Percentiles rank a stretch among this genome's conserved stretches.
Conservation (phyloP, 768 basidiomycete species). For the Naganishia onofrii region DNA sequence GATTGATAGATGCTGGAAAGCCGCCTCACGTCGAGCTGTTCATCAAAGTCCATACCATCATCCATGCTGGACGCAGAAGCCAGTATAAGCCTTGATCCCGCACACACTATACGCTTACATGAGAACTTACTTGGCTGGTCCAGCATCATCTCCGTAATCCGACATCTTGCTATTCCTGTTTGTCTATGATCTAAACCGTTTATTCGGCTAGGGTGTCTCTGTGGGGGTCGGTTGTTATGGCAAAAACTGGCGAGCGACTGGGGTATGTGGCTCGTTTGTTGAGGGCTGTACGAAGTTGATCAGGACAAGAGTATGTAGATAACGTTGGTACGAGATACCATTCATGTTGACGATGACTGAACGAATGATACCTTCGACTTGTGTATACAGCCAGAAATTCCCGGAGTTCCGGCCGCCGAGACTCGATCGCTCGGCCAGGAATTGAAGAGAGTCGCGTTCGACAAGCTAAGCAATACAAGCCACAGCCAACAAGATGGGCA, state of each 20-base stretch:
- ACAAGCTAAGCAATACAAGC: no score
- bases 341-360: background rate
- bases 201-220: background rate
- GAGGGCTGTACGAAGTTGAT: background rate
- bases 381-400: conserved; percentile 21
- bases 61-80: background rate
- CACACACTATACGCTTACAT: background rate
- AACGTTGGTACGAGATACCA: background rate
- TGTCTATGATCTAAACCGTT: background rate
- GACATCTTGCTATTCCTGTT: conserved; percentile 4
- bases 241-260: background rate
- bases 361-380: conserved; percentile 4
- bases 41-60: conserved; percentile 18
- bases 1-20: background rate
- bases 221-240: background rate
- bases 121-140: conserved; percentile 14
- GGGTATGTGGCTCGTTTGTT: background rate
- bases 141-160: conserved; percentile 24
- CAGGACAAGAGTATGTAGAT: background rate
- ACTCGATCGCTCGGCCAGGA: background rate
- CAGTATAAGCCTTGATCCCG: background rate
- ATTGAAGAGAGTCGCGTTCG: background rate
- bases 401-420: background rate
- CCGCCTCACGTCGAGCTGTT: conserved; percentile 5
- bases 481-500: no score